Evolutionary conservation across 768 basidiomycete genomes (phyloP).

Genomic region (Piloderma croceum): DNA sequence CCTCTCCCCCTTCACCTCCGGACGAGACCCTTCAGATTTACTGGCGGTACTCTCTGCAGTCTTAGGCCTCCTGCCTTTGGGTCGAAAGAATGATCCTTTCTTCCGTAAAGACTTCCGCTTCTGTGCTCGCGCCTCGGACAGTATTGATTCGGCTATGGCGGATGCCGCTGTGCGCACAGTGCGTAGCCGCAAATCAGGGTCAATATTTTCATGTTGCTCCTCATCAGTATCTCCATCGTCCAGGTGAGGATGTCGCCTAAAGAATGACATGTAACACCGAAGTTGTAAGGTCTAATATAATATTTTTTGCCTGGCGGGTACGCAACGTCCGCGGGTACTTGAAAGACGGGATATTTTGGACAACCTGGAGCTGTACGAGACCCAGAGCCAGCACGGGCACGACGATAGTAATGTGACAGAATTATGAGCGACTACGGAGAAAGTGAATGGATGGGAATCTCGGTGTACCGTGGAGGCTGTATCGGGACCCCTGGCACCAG

Average conservation of each 20-base stretch:
- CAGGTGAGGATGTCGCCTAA: conserved; percentile 32
- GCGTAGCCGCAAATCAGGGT: conserved; percentile 81
- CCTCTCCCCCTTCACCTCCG: conserved; percentile 44
- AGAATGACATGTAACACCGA: conserved; percentile 36
- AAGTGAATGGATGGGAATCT: too few relatives aligned
- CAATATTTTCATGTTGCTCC: conserved; percentile 63
- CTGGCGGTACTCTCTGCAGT: conserved; percentile 24
- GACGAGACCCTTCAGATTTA: conserved; percentile 28
- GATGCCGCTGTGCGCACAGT: conserved; percentile 92
- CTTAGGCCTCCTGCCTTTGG: conserved; percentile 31
- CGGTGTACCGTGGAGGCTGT: too few relatives aligned
- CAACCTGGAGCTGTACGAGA: too few relatives aligned
- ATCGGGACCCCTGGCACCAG: too few relatives aligned
- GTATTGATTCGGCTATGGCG: conserved; percentile 82
- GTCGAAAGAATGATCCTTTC: conserved; percentile 56
- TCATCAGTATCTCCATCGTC: conserved; percentile 46
- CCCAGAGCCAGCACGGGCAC: too few relatives aligned
- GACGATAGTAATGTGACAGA: too few relatives aligned
- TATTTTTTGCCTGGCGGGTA: too few relatives aligned
- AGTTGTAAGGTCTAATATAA: too few relatives aligned
- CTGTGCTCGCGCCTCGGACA: conserved; percentile 66
- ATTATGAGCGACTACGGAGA: too few relatives aligned
- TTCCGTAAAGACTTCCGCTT: conserved; percentile 43
- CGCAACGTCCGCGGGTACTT: too few relatives aligned
- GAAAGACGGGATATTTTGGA: too few relatives aligned